Evolutionary conservation across 306 rosid species (phyloP), one percentile per base, ranked within the genome.

Genomic region (Trifolium repens): DNA sequence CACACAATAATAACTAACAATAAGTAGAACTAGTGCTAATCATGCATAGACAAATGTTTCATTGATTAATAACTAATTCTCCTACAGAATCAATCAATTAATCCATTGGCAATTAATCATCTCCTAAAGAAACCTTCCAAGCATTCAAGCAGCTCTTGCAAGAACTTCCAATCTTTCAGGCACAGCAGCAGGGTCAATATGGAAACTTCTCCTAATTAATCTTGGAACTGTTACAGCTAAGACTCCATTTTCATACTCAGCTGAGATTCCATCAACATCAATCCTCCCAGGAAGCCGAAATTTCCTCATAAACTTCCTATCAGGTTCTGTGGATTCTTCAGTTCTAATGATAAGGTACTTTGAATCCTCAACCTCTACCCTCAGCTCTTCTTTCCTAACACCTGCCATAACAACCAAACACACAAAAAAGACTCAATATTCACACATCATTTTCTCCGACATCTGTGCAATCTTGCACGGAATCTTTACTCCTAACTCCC

Each of bases 341-440:
- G 94, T 89, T 77, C 90, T 81, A 61, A 93, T 93, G 14, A 87
- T 84, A 8, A 90, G 88, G 81, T 87, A 93, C 49, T 72, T 84
- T 22, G 96, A 93, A 61, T 89, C 93, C 84, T 87, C 96, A 72
- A 90, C 87, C 83, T 90, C 93, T 47, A 93, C 91, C 69, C 78
- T 93, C 3, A 89, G 79, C 30, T 89, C 96, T 83, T 90, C 91
- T 77, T 89, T 90, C 76, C 88, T 85, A 58, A 87, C 87, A 77
- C 91, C 98, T 90, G 74, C 71, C 81, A 66, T 50, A n/a, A 46
- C 68, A 50, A 83, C 3, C 24, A 22, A 22, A 22, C 24, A 22
- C 24, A 22, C 24, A 22, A 22, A 22, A 22, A 22, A 22, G 1
- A 22, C 24, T 22, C 24, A 22, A 22, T 22, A 22, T 19, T 44